Base-by-base conservation (phyloP, 2,329 filamentous ascomycete genomes). In the Fusarium sulawesiense region DNA sequence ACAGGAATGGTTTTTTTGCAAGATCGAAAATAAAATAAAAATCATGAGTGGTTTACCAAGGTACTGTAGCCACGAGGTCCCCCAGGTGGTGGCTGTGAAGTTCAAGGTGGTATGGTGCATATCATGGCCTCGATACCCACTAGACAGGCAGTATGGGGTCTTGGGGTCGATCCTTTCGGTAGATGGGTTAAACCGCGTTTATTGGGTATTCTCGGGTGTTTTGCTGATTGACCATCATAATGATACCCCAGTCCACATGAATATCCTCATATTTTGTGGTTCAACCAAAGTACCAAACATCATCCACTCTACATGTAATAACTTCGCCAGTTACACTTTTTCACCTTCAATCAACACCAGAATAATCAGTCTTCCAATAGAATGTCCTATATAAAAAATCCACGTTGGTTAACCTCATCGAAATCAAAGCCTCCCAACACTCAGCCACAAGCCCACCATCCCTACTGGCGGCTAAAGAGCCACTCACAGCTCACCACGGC, bases 401-500 rank as follows among this genome's bases (percentile, higher is more conserved):
- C 20, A 42, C 16, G 65, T 70, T 72, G 61, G 69, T 70, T 70
- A 53, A 67, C 51, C 40, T 55, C 50, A 27, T 40, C 23, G 21
- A 21, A 25, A 48, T 70, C 68, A 72, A 72, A 72, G 62, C 71
- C 71, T 64, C 62, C 44, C n/a, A 23, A 45, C 32, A 64, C 72
- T 73, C 58, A 73, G 72, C 72, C 72, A 73, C 72, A 45, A 71
- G 64, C 45, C 68, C 55, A 53, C 40, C 20, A 27, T 41, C 49
- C 34, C 56, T 50, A 53, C 56, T 37, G 51, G 73, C 73, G 73
- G 59, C 62, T 75, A 45, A 48, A 66, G 50, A 45, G 47, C 73
- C 73, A 75, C 46, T 73, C 71, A 74, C 49, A 67, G 55, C 53
- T 46, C 66, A 53, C 63, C 66, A 64, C 56, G 59, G 67, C 64